phyloP scores from a whole-genome alignment of 2,329 filamentous ascomycete species.

The Paecilomyces sp. region DNA sequence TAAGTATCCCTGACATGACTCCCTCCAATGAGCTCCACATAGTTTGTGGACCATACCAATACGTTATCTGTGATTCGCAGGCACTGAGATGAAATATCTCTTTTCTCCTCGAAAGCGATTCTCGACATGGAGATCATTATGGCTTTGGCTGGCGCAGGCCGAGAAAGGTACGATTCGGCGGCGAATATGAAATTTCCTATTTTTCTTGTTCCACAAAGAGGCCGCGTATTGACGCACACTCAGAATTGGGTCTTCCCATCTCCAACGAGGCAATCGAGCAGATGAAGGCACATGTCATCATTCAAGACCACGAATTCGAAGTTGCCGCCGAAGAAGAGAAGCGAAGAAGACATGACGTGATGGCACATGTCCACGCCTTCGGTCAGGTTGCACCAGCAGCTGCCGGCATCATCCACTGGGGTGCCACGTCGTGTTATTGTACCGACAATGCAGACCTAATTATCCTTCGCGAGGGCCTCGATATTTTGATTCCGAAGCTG shows the following conservation, averaged over 20 bases:
- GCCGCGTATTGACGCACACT: constrained; percentile 5
- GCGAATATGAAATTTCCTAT: neutral
- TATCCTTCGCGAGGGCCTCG: constrained; percentile 65
- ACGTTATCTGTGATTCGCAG: constrained; percentile 10
- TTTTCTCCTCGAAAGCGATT: constrained; percentile 71
- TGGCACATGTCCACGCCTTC: constrained; percentile 44
- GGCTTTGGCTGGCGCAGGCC: constrained; percentile 74
- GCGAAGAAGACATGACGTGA: constrained; percentile 18
- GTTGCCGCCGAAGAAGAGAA: constrained; percentile 71
- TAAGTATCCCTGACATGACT: constrained; percentile 16
- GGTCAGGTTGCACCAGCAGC: constrained; percentile 67
- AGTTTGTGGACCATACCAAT: neutral
- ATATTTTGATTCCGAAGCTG: constrained; percentile 69
- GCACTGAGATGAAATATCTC: constrained; percentile 65
- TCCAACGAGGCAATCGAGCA: constrained; percentile 66
- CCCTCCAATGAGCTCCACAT: constrained; percentile 4
- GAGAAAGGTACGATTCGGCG: constrained; percentile 47
- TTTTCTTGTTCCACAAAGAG: neutral
- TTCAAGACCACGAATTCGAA: constrained; percentile 72
- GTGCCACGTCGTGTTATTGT: constrained; percentile 49
- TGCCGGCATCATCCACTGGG: constrained; percentile 76
- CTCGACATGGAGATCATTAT: constrained; percentile 76
- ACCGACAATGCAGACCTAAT: constrained; percentile 72
- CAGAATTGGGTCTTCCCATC: constrained; percentile 68
- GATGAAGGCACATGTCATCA: constrained; percentile 65